Evolutionary conservation across 1,139 yeast genomes (phyloP), one percentile per base, ranked within the genome.

Genomic region (Barnettozyma hawaiiensis): DNA sequence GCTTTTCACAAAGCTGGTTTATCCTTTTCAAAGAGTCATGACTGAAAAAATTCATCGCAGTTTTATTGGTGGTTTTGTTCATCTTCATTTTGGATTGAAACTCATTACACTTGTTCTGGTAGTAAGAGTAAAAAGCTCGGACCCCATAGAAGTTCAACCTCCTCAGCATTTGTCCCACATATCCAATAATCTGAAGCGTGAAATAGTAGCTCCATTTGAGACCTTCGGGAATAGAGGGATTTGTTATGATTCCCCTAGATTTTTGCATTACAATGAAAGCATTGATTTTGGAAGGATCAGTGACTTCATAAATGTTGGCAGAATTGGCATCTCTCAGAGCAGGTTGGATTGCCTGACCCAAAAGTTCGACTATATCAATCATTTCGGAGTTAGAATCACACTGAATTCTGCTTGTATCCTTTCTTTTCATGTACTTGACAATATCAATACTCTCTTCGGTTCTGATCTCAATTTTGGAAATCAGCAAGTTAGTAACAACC

Each of bases 361-460:
- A 58, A 31, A 77, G 67, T 11, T 72, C 73, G 23, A 75, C 61
- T 1, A 83, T 66, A 21, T 70, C 74, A 16, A 65, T 62, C 49
- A 81, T 78, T 23, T 81, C 85, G 2, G 65, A 62, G 2, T 78
- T 73, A 12, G 70, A 62, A 1, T 67, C 73, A 7, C 85, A 78
- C 8, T 73, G 70, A 7, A 84, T 64, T 54, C 82, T 72, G 23
- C 76, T 81, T 10, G 84, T 70, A 20, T 70, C 73, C 47, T 85
- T 83, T n/a, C 68, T 64, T 56, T 86, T 89, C 70, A 90, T 80
- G 57, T 90, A 87, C 54, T 73, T 78, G 14, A 70, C 67, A n/a
- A 89, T 84, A 60, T 94, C 97, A 22, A 78, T 70, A 52, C 94
- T 83, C 37, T 76, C 76, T 57, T 94, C 98, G 0, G 96, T 85